Conservation (phyloP, 345 rosid genomes). For the Cardamine resedifolia region DNA sequence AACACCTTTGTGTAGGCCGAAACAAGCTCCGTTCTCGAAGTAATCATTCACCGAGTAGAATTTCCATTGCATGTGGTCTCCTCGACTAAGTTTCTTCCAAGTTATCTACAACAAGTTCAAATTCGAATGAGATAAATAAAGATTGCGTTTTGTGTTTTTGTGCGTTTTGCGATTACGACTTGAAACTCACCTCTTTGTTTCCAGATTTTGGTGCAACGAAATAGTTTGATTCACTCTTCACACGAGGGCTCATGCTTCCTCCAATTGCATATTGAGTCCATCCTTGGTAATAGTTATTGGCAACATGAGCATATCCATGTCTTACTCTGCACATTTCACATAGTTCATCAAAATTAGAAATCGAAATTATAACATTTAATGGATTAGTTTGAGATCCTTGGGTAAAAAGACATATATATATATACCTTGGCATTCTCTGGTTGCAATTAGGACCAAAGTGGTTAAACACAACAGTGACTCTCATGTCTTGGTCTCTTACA, state of each 20-base stretch:
- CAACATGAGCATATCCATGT: slow-evolving; percentile 72
- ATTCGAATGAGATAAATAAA: background rate
- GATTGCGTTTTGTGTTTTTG: background rate
- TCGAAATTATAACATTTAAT: background rate
- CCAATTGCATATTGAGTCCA: slow-evolving; percentile 86
- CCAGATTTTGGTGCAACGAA: slow-evolving; percentile 58
- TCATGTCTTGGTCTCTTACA: slow-evolving; percentile 59
- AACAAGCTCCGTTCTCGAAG: slow-evolving; percentile 66
- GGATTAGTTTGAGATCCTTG: background rate
- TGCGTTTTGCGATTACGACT: background rate
- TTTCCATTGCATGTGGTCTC: slow-evolving; percentile 47
- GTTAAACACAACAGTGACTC: slow-evolving; percentile 63
- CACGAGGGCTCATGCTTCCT: slow-evolving; percentile 77
- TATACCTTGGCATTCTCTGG: slow-evolving; percentile 89
- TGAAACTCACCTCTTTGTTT: slow-evolving; percentile 49
- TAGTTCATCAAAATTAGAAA: background rate
- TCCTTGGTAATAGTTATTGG: slow-evolving; percentile 73
- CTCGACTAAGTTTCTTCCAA: slow-evolving; percentile 45
- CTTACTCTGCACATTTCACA: slow-evolving; percentile 50
- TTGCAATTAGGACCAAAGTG: slow-evolving; percentile 89
- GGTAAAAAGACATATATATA: background rate
- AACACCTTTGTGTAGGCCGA: slow-evolving; percentile 40
- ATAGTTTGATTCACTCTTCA: slow-evolving; percentile 71
- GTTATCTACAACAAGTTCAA: slow-evolving; percentile 42
- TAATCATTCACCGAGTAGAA: slow-evolving; percentile 57